Conservation (phyloP, 768 basidiomycete species). For the Kwoniella newhampshirensis region DNA sequence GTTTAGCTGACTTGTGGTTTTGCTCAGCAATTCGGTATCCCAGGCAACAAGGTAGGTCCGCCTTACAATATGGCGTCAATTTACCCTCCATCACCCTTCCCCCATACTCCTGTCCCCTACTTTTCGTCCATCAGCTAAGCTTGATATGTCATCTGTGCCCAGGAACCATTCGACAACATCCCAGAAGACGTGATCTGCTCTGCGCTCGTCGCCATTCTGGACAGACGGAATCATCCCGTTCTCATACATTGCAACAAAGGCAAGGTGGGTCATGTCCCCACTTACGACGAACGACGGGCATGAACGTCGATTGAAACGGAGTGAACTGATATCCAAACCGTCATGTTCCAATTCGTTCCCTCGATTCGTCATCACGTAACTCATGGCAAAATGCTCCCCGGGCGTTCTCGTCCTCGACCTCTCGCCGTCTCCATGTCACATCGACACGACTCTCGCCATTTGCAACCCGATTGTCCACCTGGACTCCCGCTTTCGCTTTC, state of each 20-base stretch:
- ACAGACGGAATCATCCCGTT: constrained; percentile 54
- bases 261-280: constrained; percentile 45
- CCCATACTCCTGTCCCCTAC: not conserved
- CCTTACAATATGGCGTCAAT: not conserved
- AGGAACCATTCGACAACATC: constrained; percentile 51
- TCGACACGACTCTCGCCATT: not conserved
- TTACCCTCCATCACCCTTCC: not conserved
- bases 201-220: constrained; percentile 53
- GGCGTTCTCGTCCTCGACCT: too few species aligned
- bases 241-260: constrained; percentile 57
- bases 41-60: constrained; percentile 53
- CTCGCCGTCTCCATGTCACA: not conserved
- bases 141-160: too few species aligned
- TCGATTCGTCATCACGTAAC: too few species aligned
- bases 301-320: too few species aligned
- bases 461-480: not conserved
- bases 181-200: constrained; percentile 54
- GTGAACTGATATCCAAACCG: too few species aligned
- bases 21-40: constrained; percentile 54
- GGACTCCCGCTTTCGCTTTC: not conserved
- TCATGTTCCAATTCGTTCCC: too few species aligned
- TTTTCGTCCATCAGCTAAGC: too few species aligned
- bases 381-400: too few species aligned
- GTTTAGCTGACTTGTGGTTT: constrained; percentile 4
- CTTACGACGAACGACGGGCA: too few species aligned